A percentile compares a stretch with the other conserved stretches of the same genome.
These are phyloP conservation scores for Aspergillus tanneri DNA, from an alignment of 2,329 filamentous ascomycete genomes.

Conservation along the genomic window DNA sequence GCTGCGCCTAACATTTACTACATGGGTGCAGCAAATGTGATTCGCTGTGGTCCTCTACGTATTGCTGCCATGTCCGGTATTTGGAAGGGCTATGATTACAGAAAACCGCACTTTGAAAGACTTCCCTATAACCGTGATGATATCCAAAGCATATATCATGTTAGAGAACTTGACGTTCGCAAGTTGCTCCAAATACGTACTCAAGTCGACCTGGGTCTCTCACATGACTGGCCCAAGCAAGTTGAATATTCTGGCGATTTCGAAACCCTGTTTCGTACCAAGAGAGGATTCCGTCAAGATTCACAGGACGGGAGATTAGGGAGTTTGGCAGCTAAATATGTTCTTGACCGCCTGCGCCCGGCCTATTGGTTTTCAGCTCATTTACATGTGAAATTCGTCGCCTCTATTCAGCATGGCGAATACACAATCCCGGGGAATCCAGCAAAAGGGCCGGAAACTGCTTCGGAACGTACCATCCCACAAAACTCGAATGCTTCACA, in stretches of 20 bases:
- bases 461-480: neutral
- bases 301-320: constrained; percentile 73
- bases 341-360: constrained; percentile 79
- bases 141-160: constrained; percentile 80
- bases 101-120: constrained; percentile 77
- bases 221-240: constrained; percentile 90
- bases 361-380: constrained; percentile 92
- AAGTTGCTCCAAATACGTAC: constrained; percentile 82
- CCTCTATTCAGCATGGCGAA: constrained; percentile 53
- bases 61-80: constrained; percentile 92
- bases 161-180: constrained; percentile 84
- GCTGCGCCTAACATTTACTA: constrained; percentile 97
- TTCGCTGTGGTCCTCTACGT: constrained; percentile 78
- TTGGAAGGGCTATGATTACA: constrained; percentile 89
- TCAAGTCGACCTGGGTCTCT: constrained; percentile 86
- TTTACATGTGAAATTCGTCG: constrained; percentile 83
- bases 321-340: constrained; percentile 72
- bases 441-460: neutral
- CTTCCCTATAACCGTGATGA: constrained; percentile 79
- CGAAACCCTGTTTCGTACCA: constrained; percentile 66
- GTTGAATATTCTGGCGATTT: constrained; percentile 77
- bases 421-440: constrained; percentile 15
- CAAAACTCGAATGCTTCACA: constrained; percentile 4
- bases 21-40: constrained; percentile 84
- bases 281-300: constrained; percentile 73